These are phyloP conservation scores for Chlorella sp. DNA, from an alignment of 139 green algal genomes.

Conservation along the genomic window DNA sequence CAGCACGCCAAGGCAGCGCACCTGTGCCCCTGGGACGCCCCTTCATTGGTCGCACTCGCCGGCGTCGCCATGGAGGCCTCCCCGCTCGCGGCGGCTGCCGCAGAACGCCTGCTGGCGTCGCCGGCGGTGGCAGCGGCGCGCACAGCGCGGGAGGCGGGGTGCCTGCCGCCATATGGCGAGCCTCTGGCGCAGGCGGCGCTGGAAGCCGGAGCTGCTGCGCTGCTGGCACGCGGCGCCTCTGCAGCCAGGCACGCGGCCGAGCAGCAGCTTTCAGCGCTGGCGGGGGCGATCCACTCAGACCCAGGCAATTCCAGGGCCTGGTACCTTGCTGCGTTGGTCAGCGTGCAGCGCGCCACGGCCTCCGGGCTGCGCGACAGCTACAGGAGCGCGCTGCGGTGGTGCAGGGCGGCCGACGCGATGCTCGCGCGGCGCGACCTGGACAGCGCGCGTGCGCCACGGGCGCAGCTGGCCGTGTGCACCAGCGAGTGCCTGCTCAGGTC, in stretches of 20 bases:
- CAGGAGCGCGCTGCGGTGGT: too few relatives aligned
- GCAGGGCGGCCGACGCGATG: too few relatives aligned
- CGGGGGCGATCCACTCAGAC: background rate
- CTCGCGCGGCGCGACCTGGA: too few relatives aligned
- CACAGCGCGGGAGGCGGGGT: background rate
- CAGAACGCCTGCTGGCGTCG: constrained; percentile 9
- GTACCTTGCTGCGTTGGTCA: too few relatives aligned
- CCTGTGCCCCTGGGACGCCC: constrained; percentile 26
- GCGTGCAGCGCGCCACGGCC: too few relatives aligned
- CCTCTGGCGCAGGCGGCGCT: background rate
- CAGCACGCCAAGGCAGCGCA: constrained; percentile 30
- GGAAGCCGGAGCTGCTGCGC: background rate
- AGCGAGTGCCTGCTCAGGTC: constrained; percentile 46
- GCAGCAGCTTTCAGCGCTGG: background rate
- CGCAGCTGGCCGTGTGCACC: constrained; percentile 20
- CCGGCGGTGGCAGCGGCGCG: background rate
- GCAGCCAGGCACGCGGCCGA: background rate
- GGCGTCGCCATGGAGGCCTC: background rate
- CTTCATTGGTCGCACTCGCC: constrained; percentile 11
- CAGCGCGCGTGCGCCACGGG: background rate
- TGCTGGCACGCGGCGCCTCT: constrained; percentile 6
- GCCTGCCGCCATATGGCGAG: constrained; percentile 3
- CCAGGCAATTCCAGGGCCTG: background rate
- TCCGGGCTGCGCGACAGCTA: too few relatives aligned
- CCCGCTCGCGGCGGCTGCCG: constrained; percentile 8